phyloP scores from a whole-genome alignment of 805 yeast genomes.

The Candida sithepensis region DNA sequence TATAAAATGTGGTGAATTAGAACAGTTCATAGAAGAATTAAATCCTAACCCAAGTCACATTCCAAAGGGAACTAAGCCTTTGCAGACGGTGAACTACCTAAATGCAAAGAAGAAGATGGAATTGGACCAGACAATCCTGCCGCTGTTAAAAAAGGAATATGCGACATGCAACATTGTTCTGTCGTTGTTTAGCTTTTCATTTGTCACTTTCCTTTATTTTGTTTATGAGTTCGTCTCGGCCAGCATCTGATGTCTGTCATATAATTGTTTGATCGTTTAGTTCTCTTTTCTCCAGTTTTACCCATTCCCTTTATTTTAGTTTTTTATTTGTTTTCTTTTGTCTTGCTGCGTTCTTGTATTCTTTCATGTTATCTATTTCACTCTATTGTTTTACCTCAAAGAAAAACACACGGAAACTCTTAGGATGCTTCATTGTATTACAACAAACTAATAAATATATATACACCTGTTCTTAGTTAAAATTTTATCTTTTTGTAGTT shows the following conservation, averaged over 20 bases:
- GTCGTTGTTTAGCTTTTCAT: conserved; percentile 19
- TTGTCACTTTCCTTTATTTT: conserved; percentile 14
- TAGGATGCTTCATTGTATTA: neutral
- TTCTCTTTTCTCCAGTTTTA: neutral
- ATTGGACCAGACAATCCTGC: conserved; percentile 28
- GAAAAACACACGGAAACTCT: neutral
- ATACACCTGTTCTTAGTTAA: neutral
- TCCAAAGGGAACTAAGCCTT: conserved; percentile 49
- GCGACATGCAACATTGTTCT: conserved; percentile 12
- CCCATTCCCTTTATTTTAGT: neutral
- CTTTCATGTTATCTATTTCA: neutral
- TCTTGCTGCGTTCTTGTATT: neutral
- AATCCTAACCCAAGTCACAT: conserved; percentile 53
- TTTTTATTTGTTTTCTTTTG: neutral
- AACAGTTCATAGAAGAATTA: conserved; percentile 78
- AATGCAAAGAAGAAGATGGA: conserved; percentile 42
- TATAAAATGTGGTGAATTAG: conserved; percentile 81
- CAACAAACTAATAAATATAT: neutral
- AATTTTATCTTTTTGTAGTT: neutral
- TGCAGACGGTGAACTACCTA: conserved; percentile 44
- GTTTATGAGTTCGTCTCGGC: conserved; percentile 2
- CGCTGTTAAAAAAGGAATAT: conserved; percentile 17
- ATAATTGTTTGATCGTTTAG: neutral
- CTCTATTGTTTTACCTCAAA: neutral
- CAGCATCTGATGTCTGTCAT: neutral